Percentiles rank a stretch among this genome's conserved stretches.
Conservation (phyloP, 164 flowering plant species). For the Platanus orientalis region DNA sequence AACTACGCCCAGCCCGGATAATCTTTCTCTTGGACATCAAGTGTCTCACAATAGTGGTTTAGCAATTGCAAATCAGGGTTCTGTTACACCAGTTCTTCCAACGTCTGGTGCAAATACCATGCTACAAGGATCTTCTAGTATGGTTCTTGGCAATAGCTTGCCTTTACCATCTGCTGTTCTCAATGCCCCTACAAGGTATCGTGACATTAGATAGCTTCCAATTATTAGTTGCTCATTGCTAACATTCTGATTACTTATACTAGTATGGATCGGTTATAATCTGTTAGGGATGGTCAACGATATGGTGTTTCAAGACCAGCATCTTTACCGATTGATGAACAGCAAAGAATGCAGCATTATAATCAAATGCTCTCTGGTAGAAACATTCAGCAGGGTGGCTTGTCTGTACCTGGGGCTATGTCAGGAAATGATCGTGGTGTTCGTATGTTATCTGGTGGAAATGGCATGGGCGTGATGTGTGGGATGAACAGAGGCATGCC, state of each 20-base stretch:
- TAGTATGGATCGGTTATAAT: slow-evolving; percentile 6
- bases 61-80: slow-evolving; percentile 51
- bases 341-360: slow-evolving; percentile 70
- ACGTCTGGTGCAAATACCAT: slow-evolving; percentile 50
- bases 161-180: slow-evolving; percentile 49
- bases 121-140: slow-evolving; percentile 53
- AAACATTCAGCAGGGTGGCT: slow-evolving; percentile 51
- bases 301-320: slow-evolving; percentile 45
- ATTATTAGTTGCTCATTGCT: background rate
- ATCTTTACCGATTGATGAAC: slow-evolving; percentile 69
- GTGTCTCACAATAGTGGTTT: slow-evolving; percentile 54
- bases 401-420: slow-evolving; percentile 49
- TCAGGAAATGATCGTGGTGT: slow-evolving; percentile 56
- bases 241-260: background rate
- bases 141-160: slow-evolving; percentile 52
- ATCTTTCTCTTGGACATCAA: slow-evolving; percentile 51
- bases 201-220: background rate
- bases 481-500: slow-evolving; percentile 68
- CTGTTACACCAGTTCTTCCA: slow-evolving; percentile 43
- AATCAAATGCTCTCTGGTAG: slow-evolving; percentile 61
- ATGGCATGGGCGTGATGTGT: slow-evolving; percentile 54
- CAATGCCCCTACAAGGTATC: slow-evolving; percentile 56
- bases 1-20: slow-evolving; percentile 51
- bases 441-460: slow-evolving; percentile 65
- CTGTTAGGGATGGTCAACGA: slow-evolving; percentile 57